Conservation (phyloP, 352 stramenopile genomes). For the Pythium brachiatum region DNA sequence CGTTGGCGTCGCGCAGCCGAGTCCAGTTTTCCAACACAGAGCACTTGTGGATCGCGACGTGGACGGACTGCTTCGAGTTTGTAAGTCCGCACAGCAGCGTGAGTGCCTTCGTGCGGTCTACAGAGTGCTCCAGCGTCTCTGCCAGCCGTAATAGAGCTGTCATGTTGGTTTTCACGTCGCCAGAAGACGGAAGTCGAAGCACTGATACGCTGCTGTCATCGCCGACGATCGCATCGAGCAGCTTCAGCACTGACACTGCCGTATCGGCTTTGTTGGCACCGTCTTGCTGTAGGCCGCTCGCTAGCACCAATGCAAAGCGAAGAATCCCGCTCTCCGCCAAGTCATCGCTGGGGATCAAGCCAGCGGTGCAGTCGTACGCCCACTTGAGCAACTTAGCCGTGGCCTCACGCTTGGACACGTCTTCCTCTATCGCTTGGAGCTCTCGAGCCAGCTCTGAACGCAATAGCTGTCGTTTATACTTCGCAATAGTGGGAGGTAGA, state of each 20-base stretch:
- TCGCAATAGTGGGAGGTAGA: not conserved
- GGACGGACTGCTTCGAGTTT: constrained; percentile 6
- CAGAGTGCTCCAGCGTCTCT: not conserved
- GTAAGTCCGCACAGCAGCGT: not conserved
- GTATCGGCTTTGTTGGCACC: not conserved
- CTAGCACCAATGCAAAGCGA: not conserved
- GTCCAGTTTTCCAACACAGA: not conserved
- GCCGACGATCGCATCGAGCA: not conserved
- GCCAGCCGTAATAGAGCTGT: not conserved
- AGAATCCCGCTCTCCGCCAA: constrained; percentile 1
- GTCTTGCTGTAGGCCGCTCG: not conserved
- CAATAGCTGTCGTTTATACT: constrained; percentile 4
- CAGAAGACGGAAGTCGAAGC: not conserved
- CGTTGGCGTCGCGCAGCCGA: constrained; percentile 5
- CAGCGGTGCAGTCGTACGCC: not conserved
- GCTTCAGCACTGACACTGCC: not conserved
- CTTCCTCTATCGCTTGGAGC: not conserved
- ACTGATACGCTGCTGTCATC: not conserved
- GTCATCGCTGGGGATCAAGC: not conserved
- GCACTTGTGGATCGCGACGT: constrained; percentile 16
- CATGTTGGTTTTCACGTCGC: not conserved
- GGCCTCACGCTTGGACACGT: not conserved
- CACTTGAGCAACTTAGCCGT: not conserved
- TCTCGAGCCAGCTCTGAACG: not conserved
- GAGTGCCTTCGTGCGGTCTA: not conserved